Conservation (phyloP, 352 stramenopile genomes). For the Phytopythium litorale region DNA sequence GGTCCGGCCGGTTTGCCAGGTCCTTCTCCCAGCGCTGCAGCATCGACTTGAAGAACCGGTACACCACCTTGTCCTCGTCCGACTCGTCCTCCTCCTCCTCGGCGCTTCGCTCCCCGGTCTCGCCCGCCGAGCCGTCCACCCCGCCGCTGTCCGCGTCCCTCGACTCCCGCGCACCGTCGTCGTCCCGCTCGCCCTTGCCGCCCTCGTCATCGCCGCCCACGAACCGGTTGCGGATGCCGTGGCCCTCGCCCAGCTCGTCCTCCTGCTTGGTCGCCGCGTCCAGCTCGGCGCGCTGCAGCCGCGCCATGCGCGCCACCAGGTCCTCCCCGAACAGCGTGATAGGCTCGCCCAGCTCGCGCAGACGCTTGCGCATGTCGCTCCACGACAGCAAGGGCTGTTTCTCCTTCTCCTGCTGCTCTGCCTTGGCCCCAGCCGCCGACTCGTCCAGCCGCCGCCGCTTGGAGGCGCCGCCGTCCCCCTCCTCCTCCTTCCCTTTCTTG, state of each 20-base stretch:
- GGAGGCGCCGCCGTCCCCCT: constrained; percentile 1
- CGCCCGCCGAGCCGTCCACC: constrained; percentile 30
- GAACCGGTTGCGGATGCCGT: constrained; percentile 81
- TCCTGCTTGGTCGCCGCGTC: constrained; percentile 60
- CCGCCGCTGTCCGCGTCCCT: constrained; percentile 25
- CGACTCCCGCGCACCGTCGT: background rate
- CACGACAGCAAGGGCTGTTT: constrained; percentile 42
- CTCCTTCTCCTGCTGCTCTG: constrained; percentile 11
- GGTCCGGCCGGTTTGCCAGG: constrained; percentile 78
- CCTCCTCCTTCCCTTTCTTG: background rate
- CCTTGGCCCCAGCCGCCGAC: background rate
- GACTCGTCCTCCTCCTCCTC: constrained; percentile 39
- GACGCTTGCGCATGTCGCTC: constrained; percentile 71
- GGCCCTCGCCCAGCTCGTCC: constrained; percentile 63
- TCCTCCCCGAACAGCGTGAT: constrained; percentile 89
- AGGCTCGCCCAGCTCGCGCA: constrained; percentile 78
- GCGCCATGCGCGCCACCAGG: constrained; percentile 47
- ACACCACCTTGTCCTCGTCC: constrained; percentile 68
- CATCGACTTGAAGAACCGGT: constrained; percentile 93
- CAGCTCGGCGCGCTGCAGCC: constrained; percentile 66
- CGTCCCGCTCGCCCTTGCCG: constrained; percentile 24
- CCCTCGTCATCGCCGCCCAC: constrained; percentile 33
- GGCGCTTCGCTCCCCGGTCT: constrained; percentile 24
- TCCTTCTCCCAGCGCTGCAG: constrained; percentile 94
- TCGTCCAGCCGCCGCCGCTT: constrained; percentile 3